Conservation (phyloP, 208 protist species). For the Kentomonas sorsogonicus region DNA sequence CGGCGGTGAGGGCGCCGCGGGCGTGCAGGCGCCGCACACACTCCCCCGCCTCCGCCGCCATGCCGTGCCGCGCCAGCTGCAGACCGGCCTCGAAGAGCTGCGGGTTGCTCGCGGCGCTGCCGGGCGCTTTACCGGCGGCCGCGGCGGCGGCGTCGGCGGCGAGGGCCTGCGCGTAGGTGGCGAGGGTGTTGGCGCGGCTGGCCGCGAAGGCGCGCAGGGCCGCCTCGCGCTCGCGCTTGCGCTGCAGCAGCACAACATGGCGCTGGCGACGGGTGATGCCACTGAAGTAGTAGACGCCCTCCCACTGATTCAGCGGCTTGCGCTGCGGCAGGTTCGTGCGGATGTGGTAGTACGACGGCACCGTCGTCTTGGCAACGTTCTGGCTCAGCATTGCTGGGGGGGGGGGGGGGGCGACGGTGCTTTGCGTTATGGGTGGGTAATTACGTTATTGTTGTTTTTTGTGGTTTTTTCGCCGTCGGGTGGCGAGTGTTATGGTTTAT, state of each 20-base stretch:
- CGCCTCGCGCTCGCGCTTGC: conserved; percentile 53
- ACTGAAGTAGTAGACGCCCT: conserved; percentile 83
- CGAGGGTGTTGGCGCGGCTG: conserved; percentile 15
- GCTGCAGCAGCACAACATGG: conserved; percentile 66
- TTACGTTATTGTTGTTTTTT: no score
- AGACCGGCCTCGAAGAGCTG: conserved; percentile 26
- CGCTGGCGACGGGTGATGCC: conserved; percentile 77
- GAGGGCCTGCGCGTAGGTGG: conserved; percentile 15
- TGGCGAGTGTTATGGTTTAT: no score
- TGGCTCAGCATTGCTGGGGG: conserved; percentile 52
- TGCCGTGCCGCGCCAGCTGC: conserved; percentile 49
- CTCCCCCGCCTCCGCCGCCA: conserved; percentile 43
- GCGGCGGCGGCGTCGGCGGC: conserved; percentile 5
- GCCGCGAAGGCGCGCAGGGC: conserved; percentile 21
- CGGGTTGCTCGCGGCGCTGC: conserved; percentile 7
- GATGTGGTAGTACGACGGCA: conserved; percentile 88
- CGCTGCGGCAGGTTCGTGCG: conserved; percentile 81
- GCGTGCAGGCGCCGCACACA: conserved; percentile 55
- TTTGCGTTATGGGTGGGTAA: no score
- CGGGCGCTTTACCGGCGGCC: conserved; percentile 4
- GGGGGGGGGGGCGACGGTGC: conserved; percentile 8
- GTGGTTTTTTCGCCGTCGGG: no score
- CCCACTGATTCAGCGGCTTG: conserved; percentile 84
- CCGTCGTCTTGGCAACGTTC: conserved; percentile 81
- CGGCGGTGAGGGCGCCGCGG: conserved; percentile 21